Base-by-base conservation (phyloP, 257 asterid species). In the Scutellaria baicalensis region DNA sequence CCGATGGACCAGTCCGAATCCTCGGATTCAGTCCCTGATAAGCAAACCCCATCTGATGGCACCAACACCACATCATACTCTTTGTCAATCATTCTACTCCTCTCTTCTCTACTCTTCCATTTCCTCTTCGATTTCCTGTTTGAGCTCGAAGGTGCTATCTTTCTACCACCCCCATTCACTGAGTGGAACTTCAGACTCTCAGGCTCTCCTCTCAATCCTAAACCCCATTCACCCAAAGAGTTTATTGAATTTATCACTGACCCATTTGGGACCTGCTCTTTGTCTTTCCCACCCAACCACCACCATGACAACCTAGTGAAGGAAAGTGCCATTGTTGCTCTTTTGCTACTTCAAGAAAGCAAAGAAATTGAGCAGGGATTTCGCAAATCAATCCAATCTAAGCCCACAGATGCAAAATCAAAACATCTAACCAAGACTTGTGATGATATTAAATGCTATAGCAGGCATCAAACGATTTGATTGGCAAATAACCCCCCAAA, bases 1-100 rank as follows among this genome's bases (percentile, higher is more conserved):
- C 98, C 98, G 4, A 92, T 77, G 4, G 98, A 90, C 98, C 98
- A 90, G 72, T 92, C 98, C 0, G 97, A 90, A 60, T 92, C 98
- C 68, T 88, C 95, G 6, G 97, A 88, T 76, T 90, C 97, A 0
- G 97, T 90, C 18, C 92, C 96, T 8, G 98, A 92, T 59, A 92
- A 83, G 68, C 95, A 77, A 73, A 83, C 93, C 67, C 97, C 97
- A 59, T 92, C 98, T 0, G 98, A 90, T 23, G 97, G 96, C 20
- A 93, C 97, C 88, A 93, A 70, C 38, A 93, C 93, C 44, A 82
- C 79, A 81, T 93, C 95, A 59, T 85, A 87, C 74, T 93, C 95
- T 73, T 82, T 87, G 54, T 90, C 97, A 67, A 85, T 78, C 70
- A 64, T 85, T 79, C 74, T 81, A 49, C 75, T 80, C 87, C 92